These are phyloP conservation scores for Ehretia macrophylla DNA, from an alignment of 257 asterid genomes.

Conservation along the genomic window DNA sequence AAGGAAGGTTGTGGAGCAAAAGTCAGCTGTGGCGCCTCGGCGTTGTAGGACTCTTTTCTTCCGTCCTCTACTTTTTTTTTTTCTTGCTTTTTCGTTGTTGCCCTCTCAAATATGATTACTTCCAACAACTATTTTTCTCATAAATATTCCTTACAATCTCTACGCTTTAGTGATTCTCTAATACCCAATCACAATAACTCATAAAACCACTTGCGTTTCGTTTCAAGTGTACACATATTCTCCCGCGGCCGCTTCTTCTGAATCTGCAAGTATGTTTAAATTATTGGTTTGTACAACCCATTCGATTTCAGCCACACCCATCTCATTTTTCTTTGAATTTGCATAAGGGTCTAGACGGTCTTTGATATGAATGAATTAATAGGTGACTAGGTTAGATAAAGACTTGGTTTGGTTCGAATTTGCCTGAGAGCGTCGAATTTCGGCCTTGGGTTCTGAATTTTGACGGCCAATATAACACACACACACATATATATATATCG, in stretches of 20 bases:
- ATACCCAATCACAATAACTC: background rate
- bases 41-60: slow-evolving; percentile 5
- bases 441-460: background rate
- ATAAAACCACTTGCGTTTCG: background rate
- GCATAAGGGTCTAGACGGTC: no score
- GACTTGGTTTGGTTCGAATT: background rate
- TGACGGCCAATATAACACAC: background rate
- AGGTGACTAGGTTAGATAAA: no score
- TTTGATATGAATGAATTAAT: background rate
- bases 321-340: background rate
- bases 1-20: slow-evolving; percentile 24
- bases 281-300: background rate
- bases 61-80: slow-evolving; percentile 7
- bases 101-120: background rate
- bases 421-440: no score
- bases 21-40: slow-evolving; percentile 39
- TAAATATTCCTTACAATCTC: no score
- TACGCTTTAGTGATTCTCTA: background rate
- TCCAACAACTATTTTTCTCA: background rate
- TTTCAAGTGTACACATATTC: background rate
- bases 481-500: no score
- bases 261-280: background rate
- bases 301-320: background rate
- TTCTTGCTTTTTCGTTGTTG: background rate
- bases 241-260: background rate